Evolutionary conservation across 2,329 filamentous ascomycete species (phyloP), one percentile per base, ranked within the genome.

Genomic region (Xylogone sp.): DNA sequence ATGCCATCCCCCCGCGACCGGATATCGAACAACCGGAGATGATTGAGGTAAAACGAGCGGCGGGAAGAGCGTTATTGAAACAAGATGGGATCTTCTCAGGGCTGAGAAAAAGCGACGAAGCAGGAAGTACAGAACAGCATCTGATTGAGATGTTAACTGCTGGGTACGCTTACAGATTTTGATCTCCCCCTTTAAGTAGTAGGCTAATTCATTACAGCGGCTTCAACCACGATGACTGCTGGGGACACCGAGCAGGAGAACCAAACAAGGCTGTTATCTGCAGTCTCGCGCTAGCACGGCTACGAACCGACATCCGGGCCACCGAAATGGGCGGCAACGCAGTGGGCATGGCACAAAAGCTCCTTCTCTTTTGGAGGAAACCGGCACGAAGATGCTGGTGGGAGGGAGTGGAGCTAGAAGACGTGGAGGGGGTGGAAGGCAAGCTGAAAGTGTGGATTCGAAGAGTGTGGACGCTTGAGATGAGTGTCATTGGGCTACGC

Each of bases 61-160:
- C 93, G 10, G 92, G 90, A 20, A 84, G 83, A 60, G 89, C 90
- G n/a, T 72, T 99, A 58, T 78, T 97, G 60, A 82, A 83, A 65
- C 94, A 99, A 69, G 84, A 92, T 62, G 94, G 94, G 45, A 99
- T 99, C 62, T 99, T 99, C 68, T 96, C 92, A 3, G 94, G 94
- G 0, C 75, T 99, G 45, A 88, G 94, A 70, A 90, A 93, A 68
- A 97, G 93, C 63, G 92, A 99, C 61, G 94, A 99, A 71, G 86
- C 89, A 18, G 94, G 94, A 19, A 97, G 93, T 18, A 99, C 94
- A 0, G 94, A 99, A 71, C 94, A 96, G 61, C 94, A 99, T 75
- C 78, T 99, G 39, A 99, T 99, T 64, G 94, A 99, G 75, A 99
- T 99, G 94, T 73, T 99, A 71, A 99, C 94, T 50, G 94, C 94